Evolutionary conservation across 495 filamentous ascomycete genomes (phyloP), one percentile per base, ranked within the genome.

Genomic region (Hypoxylon trugodes): DNA sequence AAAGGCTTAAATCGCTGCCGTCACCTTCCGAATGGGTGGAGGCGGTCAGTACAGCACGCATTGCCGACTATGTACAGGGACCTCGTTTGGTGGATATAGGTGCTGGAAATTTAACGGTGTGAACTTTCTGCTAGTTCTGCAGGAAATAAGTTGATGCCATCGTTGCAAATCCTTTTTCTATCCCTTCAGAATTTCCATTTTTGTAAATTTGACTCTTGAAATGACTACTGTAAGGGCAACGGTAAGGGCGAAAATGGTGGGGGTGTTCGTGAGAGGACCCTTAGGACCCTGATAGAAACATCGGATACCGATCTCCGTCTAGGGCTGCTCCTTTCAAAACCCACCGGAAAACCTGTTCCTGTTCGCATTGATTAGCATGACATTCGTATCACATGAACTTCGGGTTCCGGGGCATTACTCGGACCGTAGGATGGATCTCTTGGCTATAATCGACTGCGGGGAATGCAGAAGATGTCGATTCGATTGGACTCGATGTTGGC

Each of bases 381-480:
- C 16, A 15, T 49, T 22, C n/a, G 13, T 22, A 32, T 16, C 43
- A 49, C 33, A 48, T 40, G 54, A 49, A 41, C 42, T 37, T 57
- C 24, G 53, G 33, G 6, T 10, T 25, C 24, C 60, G 38, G 60
- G 15, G 4, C 7, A 38, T 64, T 12, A 24, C 30, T 40, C 32
- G 37, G 52, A 26, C 38, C 46, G 40, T 33, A 25, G 12, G 24
- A 40, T 49, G 10, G 9, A 40, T 45, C 38, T 46, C 24, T 46
- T 38, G 47, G 46, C 40, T 26, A 26, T 22, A 33, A 28, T n/a
- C 3, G 22, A 37, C 36, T 49, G 59, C 30, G 42, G 59, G 42
- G 36, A 55, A 42, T 12, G 3, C 16, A 19, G 21, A 56, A 9
- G 19, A 28, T 21, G 35, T 48, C 22, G 41, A 10, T 33, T 32